Percentiles rank a stretch among this genome's conserved stretches.
Evolutionary conservation across 2,329 filamentous ascomycete genomes (phyloP).

Genomic region (Claviceps digitariae): DNA sequence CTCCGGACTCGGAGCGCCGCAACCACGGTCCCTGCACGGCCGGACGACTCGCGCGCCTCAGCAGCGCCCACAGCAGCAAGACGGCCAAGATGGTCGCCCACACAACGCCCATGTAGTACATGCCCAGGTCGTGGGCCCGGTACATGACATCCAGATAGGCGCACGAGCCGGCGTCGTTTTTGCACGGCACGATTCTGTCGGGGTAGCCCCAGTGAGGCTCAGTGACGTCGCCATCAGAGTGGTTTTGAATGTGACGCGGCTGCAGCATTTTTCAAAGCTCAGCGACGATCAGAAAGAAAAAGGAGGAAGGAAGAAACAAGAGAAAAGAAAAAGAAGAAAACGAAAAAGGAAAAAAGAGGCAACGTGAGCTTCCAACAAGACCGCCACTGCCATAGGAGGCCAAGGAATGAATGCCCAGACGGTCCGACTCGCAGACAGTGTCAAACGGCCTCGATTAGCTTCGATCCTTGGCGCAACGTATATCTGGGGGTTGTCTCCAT

Average conservation of each 20-base stretch:
- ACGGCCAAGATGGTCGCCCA: constrained; percentile 33
- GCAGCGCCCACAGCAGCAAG: constrained; percentile 27
- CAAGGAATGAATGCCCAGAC: not conserved
- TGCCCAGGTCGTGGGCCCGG: constrained; percentile 31
- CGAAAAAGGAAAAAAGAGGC: not conserved
- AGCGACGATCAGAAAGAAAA: too few relatives aligned
- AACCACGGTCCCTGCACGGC: constrained; percentile 7
- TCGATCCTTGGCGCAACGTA: too few relatives aligned
- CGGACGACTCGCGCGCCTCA: constrained; percentile 13
- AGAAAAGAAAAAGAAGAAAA: not conserved
- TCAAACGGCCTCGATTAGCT: too few relatives aligned
- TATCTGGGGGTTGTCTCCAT: too few relatives aligned
- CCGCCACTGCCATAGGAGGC: too few relatives aligned
- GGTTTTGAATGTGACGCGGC: constrained; percentile 29
- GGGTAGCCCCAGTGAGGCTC: constrained; percentile 34
- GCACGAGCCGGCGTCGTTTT: constrained; percentile 32
- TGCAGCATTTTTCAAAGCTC: constrained; percentile 2
- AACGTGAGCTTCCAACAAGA: too few relatives aligned
- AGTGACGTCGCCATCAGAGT: constrained; percentile 19
- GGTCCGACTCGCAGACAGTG: not conserved
- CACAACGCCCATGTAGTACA: constrained; percentile 36
- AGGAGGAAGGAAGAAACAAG: not conserved
- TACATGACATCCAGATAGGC: constrained; percentile 39
- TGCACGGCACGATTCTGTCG: constrained; percentile 31
- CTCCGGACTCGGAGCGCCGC: constrained; percentile 1